A percentile compares a stretch with the other conserved stretches of the same genome.
Conservation (phyloP, 257 asterid species). For the Coffea canephora region DNA sequence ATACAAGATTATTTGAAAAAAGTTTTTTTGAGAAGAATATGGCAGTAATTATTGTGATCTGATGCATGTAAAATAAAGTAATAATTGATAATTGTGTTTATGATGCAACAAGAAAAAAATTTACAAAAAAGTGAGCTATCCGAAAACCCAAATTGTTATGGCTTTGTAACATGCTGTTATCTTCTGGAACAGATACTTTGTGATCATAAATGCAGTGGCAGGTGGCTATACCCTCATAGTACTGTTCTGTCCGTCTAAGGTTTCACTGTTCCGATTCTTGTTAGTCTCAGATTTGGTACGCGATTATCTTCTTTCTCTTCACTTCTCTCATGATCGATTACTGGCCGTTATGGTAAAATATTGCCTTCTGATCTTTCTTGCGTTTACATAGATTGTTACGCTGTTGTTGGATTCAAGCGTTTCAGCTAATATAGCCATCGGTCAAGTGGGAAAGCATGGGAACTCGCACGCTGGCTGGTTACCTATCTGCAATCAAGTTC, state of each 20-base stretch:
- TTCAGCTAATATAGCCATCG: slow-evolving; percentile 70
- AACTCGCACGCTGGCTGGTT: slow-evolving; percentile 86
- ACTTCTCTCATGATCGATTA: not conserved
- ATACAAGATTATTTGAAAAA: too few relatives aligned
- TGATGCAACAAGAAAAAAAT: too few relatives aligned
- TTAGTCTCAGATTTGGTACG: slow-evolving; percentile 63
- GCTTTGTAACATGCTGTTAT: not conserved
- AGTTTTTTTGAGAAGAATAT: too few relatives aligned
- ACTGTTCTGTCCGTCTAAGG: slow-evolving; percentile 52
- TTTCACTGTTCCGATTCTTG: slow-evolving; percentile 42
- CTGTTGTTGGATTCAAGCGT: slow-evolving; percentile 73
- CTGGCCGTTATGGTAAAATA: not conserved
- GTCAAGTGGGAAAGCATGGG: slow-evolving; percentile 69
- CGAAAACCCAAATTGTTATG: too few relatives aligned
- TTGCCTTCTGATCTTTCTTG: not conserved
- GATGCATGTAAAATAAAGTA: too few relatives aligned
- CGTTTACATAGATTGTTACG: slow-evolving; percentile 40
- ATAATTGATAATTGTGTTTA: too few relatives aligned
- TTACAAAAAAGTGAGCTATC: too few relatives aligned
- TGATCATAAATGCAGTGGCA: slow-evolving; percentile 60
- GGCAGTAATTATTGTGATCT: too few relatives aligned
- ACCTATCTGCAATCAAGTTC: slow-evolving; percentile 81
- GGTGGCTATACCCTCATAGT: slow-evolving; percentile 58
- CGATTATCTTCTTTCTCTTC: not conserved
- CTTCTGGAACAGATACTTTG: slow-evolving; percentile 53